Conservation (phyloP, 2,329 filamentous ascomycete genomes). For the Trichoderma citrinoviride region DNA sequence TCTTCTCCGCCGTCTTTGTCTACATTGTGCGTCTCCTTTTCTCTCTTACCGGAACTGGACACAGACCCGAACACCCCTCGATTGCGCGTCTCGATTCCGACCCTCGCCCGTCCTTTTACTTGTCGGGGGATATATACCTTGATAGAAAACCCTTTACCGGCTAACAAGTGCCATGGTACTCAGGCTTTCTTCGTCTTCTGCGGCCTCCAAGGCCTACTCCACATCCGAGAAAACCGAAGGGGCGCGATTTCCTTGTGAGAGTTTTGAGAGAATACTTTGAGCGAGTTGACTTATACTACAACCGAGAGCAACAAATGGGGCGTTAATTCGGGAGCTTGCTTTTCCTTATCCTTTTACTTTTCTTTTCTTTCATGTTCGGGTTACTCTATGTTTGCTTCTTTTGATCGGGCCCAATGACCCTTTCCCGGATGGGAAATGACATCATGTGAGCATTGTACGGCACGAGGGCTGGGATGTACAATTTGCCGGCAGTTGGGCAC, state of each 20-base stretch:
- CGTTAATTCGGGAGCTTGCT: background rate
- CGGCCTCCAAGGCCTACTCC: constrained; percentile 81
- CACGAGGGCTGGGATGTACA: background rate
- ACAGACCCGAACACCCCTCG: too few relatives aligned
- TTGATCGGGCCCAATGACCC: background rate
- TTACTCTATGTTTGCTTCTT: constrained; percentile 1
- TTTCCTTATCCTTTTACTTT: background rate
- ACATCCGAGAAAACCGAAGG: constrained; percentile 76
- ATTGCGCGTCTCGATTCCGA: background rate
- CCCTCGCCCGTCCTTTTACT: background rate
- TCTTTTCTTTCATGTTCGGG: background rate
- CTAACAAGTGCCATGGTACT: background rate
- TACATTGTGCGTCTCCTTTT: constrained; percentile 67
- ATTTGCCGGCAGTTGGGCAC: background rate
- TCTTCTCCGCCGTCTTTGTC: constrained; percentile 84
- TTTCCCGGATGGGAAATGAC: background rate
- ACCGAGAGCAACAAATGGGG: background rate
- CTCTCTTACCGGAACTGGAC: background rate
- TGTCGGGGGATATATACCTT: too few relatives aligned
- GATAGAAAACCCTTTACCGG: too few relatives aligned
- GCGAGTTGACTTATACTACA: too few relatives aligned
- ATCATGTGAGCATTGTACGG: background rate
- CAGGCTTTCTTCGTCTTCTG: constrained; percentile 91
- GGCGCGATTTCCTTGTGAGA: constrained; percentile 74
- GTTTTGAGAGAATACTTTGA: background rate